Evolutionary conservation across 106 monocot species (phyloP), one percentile per base, ranked within the genome.

Genomic region (Gastrodia elata): DNA sequence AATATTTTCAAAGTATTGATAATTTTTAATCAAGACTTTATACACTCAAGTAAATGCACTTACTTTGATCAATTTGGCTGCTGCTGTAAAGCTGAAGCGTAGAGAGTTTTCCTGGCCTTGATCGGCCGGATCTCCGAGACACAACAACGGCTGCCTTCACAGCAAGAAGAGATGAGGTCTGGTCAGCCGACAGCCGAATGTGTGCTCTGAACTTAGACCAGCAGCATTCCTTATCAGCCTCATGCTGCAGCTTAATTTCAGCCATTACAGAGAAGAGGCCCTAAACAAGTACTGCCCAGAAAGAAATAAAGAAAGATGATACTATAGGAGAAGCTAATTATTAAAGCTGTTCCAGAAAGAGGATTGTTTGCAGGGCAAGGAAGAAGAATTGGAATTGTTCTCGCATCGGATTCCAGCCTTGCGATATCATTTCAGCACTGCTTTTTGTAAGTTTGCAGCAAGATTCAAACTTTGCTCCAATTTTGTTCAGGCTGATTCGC

Each of bases 91-190:
- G 67, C 20, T 75, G 76, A 14, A 91, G 1, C 4, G 80, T 78
- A 25, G 81, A 83, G 20, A 40, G 52, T 40, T 83, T 81, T 10
- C 87, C 83, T 1, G 81, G 81, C 10, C n/a, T 38, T 0, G 87
- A 77, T 13, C 24, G 43, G 1, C 65, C 26, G 1, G 20, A 43
- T 14, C 36, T 80, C 35, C 74, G 65, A 8, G 55, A 10, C 9
- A 91, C 59, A 38, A 91, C 83, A 56, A 87, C 74, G 37, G 43
- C 75, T n/a, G 77, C 87, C 56, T 87, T 87, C 75, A 48, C 33
- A 3, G 39, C 33, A 14, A 28, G 37, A 9, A 39, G n/a, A 24
- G 16, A 42, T 0, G 22, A 10, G 2, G 14, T 9, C 32, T 68
- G n/a, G 36, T 38, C 68, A n/a, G 74, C 18, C 6, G n/a, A 84